These are phyloP conservation scores for Russula sp. DNA, from an alignment of 768 basidiomycete genomes.

Conservation along the genomic window DNA sequence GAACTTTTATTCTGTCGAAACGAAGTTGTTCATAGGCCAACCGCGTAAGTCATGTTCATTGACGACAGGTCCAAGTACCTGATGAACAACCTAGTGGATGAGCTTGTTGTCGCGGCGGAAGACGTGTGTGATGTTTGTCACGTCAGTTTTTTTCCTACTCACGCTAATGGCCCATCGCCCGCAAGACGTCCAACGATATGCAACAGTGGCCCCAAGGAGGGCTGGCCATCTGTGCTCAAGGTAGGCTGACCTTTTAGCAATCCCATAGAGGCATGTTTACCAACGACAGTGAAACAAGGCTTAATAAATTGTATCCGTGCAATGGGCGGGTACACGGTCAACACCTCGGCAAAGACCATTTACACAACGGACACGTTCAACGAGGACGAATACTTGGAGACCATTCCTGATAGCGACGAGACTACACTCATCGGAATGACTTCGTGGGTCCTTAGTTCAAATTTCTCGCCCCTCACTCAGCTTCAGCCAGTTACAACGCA, in stretches of 20 bases:
- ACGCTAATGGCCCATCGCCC: background rate
- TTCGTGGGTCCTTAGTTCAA: conserved; percentile 39
- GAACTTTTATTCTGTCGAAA: conserved; percentile 47
- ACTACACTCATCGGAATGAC: conserved; percentile 50
- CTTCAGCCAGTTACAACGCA: conserved; percentile 48
- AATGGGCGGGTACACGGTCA: conserved; percentile 53
- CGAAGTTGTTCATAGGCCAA: conserved; percentile 54
- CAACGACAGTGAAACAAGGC: conserved; percentile 27
- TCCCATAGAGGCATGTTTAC: background rate
- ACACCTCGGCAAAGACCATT: conserved; percentile 42
- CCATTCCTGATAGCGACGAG: conserved; percentile 40
- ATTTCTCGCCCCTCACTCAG: background rate
- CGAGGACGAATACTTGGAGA: conserved; percentile 47
- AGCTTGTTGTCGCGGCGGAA: conserved; percentile 51
- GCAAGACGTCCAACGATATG: conserved; percentile 51
- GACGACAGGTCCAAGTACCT: background rate
- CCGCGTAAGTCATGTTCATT: conserved; percentile 41
- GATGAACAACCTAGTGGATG: conserved; percentile 41
- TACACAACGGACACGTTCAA: conserved; percentile 58
- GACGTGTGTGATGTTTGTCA: conserved; percentile 39
- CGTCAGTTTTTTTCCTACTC: background rate
- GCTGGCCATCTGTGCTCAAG: conserved; percentile 46
- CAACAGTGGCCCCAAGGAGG: conserved; percentile 51
- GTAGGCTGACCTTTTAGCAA: conserved; percentile 31
- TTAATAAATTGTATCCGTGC: conserved; percentile 61